phyloP scores from a whole-genome alignment of 176 grass and related monocot genomes.

The Pharus latifolius region DNA sequence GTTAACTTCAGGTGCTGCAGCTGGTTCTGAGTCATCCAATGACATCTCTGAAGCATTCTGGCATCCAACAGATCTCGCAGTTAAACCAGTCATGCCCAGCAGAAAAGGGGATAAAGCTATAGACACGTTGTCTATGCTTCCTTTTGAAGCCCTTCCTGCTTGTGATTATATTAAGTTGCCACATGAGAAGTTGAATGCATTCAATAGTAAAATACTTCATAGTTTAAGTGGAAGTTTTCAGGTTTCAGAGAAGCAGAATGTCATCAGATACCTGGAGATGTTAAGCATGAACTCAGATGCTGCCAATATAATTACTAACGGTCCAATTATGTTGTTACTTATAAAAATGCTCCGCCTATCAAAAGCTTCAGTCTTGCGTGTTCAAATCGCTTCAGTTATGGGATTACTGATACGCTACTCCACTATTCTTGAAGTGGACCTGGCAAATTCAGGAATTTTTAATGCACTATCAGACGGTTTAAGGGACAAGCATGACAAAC shows the following conservation, averaged over 20 bases:
- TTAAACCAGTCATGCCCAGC: constrained; percentile 95
- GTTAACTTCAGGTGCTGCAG: constrained; percentile 25
- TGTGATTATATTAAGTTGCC: constrained; percentile 76
- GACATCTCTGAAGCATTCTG: constrained; percentile 69
- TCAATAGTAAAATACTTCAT: constrained; percentile 74
- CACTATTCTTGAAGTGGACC: constrained; percentile 67
- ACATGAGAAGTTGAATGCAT: constrained; percentile 58
- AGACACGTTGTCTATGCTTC: constrained; percentile 40
- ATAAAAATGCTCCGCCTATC: constrained; percentile 89
- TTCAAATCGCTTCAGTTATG: constrained; percentile 87
- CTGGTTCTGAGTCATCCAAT: constrained; percentile 51
- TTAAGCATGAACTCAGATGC: constrained; percentile 81
- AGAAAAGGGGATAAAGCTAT: constrained; percentile 70
- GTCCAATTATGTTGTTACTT: constrained; percentile 69
- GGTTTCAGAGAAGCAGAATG: constrained; percentile 92
- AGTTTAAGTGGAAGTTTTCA: constrained; percentile 80
- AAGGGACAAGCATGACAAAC: constrained; percentile 87
- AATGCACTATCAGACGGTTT: constrained; percentile 86
- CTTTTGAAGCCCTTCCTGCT: constrained; percentile 62
- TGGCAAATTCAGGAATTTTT: constrained; percentile 88
- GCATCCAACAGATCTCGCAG: constrained; percentile 84
- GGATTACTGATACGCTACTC: constrained; percentile 93
- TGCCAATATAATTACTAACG: constrained; percentile 82
- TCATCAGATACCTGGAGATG: constrained; percentile 81
- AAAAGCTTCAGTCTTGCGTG: constrained; percentile 58